A percentile compares a stretch with the other conserved stretches of the same genome.
These are phyloP conservation scores for Elongisporangium senticosum DNA, from an alignment of 352 stramenopile genomes.

Conservation along the genomic window DNA sequence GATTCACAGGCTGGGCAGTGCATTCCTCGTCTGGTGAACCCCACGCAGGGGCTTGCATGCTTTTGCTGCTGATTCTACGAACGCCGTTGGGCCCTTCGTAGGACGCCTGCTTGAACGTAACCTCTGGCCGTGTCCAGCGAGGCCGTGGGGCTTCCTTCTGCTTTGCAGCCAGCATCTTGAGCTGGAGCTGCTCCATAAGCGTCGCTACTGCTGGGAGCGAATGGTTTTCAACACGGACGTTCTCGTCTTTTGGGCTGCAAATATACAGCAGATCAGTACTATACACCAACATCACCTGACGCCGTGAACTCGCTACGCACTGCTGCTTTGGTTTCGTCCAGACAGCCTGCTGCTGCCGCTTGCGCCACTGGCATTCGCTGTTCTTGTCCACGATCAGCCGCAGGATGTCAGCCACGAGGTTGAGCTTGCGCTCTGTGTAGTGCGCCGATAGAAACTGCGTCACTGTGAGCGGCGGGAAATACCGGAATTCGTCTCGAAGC, in stretches of 20 bases:
- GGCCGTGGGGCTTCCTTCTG: not conserved
- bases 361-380: conserved; percentile 28
- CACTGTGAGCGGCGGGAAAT: conserved; percentile 56
- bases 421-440: conserved; percentile 52
- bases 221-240: conserved; percentile 33
- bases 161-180: not conserved
- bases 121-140: not conserved
- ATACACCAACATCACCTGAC: not conserved
- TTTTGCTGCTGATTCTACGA: not conserved
- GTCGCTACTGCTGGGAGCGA: conserved; percentile 16
- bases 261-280: not conserved
- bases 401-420: conserved; percentile 50
- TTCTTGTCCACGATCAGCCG: conserved; percentile 41
- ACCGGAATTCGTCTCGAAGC: conserved; percentile 65
- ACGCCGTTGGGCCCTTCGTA: not conserved
- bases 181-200: conserved; percentile 29
- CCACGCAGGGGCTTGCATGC: conserved; percentile 1
- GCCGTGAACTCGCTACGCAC: not conserved
- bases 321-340: conserved; percentile 40
- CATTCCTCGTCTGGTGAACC: conserved; percentile 3
- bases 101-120: not conserved
- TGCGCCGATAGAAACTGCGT: conserved; percentile 60
- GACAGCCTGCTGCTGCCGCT: conserved; percentile 42
- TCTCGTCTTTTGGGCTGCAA: conserved; percentile 7
- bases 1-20: too few relatives aligned